A percentile compares a stretch with the other conserved stretches of the same genome.
These are phyloP conservation scores for Mucor mucedo DNA, from an alignment of 371 early-diverging fungal species.

Conservation along the genomic window DNA sequence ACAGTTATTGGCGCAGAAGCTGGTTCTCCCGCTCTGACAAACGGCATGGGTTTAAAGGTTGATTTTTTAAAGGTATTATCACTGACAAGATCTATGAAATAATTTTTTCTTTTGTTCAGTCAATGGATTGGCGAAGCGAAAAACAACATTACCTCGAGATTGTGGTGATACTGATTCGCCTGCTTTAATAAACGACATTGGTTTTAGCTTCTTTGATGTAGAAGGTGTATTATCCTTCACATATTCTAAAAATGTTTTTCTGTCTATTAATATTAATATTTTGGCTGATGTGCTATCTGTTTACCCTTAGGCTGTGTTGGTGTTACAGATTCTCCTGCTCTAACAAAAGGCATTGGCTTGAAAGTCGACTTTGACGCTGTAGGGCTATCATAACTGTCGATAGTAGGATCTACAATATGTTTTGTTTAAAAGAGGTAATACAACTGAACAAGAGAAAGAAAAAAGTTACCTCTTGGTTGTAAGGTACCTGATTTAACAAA, in stretches of 20 bases:
- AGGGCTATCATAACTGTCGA: not conserved
- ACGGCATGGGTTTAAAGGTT: constrained; percentile 51
- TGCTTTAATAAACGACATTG: no score
- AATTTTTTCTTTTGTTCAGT: no score
- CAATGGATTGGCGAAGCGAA: not conserved
- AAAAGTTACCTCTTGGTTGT: constrained; percentile 11
- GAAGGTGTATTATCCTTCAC: no score
- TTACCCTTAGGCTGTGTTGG: not conserved
- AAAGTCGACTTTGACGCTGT: not conserved
- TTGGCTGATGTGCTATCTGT: no score
- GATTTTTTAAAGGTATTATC: constrained; percentile 15
- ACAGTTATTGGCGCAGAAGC: not conserved
- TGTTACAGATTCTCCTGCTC: constrained; percentile 35
- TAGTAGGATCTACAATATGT: constrained; percentile 13
- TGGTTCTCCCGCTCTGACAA: constrained; percentile 45
- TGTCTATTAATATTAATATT: no score
- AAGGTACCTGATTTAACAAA: constrained; percentile 71
- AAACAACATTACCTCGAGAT: not conserved
- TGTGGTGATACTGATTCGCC: no score
- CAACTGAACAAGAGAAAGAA: not conserved
- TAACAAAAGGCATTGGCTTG: constrained; percentile 10
- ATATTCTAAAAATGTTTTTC: no score
- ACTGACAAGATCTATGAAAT: not conserved
- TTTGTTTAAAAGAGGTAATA: not conserved
- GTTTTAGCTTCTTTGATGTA: no score